phyloP scores from a whole-genome alignment of 441 rosid species.

The Populus hybrid region DNA sequence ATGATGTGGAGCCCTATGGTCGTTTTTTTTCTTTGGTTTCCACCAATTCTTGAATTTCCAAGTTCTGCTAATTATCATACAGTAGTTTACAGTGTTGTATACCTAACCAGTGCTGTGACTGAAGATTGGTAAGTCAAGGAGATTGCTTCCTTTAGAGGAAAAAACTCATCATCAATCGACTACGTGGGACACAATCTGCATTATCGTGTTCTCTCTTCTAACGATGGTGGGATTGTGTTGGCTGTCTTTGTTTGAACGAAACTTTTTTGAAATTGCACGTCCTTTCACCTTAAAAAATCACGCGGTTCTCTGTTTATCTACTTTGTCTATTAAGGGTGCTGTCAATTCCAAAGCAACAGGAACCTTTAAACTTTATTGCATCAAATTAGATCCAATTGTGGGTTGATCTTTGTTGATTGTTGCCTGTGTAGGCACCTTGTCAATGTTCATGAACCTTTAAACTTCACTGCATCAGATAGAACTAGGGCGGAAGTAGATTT shows the following conservation, averaged over 20 bases:
- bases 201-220: conserved; percentile 33
- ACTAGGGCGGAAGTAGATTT: neutral
- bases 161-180: neutral
- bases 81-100: neutral
- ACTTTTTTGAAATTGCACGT: conserved; percentile 11
- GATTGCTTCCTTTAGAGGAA: conserved; percentile 1
- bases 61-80: neutral
- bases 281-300: conserved; percentile 17
- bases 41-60: neutral
- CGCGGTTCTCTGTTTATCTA: neutral
- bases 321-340: neutral
- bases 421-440: neutral
- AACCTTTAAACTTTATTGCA: neutral
- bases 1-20: neutral
- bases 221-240: conserved; percentile 38
- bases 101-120: conserved; percentile 3
- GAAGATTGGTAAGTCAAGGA: conserved; percentile 2
- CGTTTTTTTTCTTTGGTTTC: conserved; percentile 1
- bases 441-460: neutral
- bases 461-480: neutral
- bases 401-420: conserved; percentile 4
- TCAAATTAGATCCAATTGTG: neutral
- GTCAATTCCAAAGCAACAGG: neutral
- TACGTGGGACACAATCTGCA: conserved; percentile 18
- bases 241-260: conserved; percentile 22